Percentiles rank a stretch among this genome's conserved stretches.
phyloP scores from a whole-genome alignment of 78 protist genomes.

The Dictyostelium citrinum region DNA sequence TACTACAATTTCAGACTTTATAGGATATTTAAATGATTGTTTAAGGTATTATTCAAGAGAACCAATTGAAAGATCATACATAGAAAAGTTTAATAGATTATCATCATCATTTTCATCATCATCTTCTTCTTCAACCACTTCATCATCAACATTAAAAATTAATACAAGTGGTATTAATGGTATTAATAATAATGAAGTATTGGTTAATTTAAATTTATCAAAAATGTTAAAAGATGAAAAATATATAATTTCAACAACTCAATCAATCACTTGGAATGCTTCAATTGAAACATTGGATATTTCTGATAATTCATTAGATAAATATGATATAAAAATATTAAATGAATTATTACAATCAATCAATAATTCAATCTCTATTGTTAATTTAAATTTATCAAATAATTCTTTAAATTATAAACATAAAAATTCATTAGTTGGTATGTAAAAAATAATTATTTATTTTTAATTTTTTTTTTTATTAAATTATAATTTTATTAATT shows the following conservation, averaged over 20 bases:
- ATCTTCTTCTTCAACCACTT: neutral
- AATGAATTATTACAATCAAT: slow-evolving; percentile 31
- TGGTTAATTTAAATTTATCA: slow-evolving; percentile 19
- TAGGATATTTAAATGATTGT: slow-evolving; percentile 17
- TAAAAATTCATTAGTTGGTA: slow-evolving; percentile 50
- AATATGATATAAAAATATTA: slow-evolving; percentile 6
- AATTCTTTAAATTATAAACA: slow-evolving; percentile 16
- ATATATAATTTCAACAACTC: neutral
- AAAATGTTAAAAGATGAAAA: slow-evolving; percentile 45
- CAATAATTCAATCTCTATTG: slow-evolving; percentile 23
- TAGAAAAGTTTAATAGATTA: neutral
- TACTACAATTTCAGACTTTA: slow-evolving; percentile 22
- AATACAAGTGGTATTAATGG: neutral
- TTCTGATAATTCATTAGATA: slow-evolving; percentile 5
- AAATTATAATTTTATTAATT: neutral
- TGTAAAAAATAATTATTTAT: neutral
- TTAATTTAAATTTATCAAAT: slow-evolving; percentile 18
- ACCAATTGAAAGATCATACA: neutral
- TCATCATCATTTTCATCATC: neutral
- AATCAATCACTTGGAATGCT: slow-evolving; percentile 52
- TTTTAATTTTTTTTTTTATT: neutral
- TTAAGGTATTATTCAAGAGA: neutral
- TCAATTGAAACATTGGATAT: slow-evolving; percentile 22
- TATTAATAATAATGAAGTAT: neutral
- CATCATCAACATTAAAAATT: neutral